These are phyloP conservation scores for Ambrosiella cleistominuta DNA, from an alignment of 2,329 filamentous ascomycete species.

Conservation along the genomic window DNA sequence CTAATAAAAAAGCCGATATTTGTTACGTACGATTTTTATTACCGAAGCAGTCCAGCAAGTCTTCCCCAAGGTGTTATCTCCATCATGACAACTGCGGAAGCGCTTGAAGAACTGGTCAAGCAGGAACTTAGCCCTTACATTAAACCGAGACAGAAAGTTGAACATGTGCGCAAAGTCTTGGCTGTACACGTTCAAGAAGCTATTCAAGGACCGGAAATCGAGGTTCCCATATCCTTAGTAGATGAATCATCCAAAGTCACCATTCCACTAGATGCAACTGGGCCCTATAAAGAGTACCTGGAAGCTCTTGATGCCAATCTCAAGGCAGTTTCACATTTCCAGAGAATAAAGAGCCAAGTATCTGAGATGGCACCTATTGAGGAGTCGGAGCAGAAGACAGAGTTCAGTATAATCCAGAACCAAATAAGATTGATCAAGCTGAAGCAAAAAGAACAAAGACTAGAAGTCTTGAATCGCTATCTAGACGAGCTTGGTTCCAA, in stretches of 20 bases:
- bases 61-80: neutral
- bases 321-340: slow-evolving; percentile 32
- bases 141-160: slow-evolving; percentile 38
- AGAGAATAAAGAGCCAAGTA: slow-evolving; percentile 17
- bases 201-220: slow-evolving; percentile 9
- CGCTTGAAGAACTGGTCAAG: neutral
- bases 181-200: slow-evolving; percentile 30
- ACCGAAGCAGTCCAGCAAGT: neutral
- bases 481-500: slow-evolving; percentile 33
- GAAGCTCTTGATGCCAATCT: slow-evolving; percentile 35
- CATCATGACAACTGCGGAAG: slow-evolving; percentile 5
- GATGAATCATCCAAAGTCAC: slow-evolving; percentile 11
- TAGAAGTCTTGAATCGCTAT: slow-evolving; percentile 33
- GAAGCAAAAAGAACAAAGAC: slow-evolving; percentile 31
- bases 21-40: neutral
- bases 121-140: slow-evolving; percentile 31
- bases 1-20: neutral
- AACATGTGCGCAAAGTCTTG: slow-evolving; percentile 37
- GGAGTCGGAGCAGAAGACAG: neutral
- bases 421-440: slow-evolving; percentile 35
- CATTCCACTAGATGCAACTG: slow-evolving; percentile 23
- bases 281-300: slow-evolving; percentile 36
- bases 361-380: neutral
- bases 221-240: slow-evolving; percentile 8
- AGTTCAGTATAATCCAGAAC: slow-evolving; percentile 23